Conservation (phyloP, 805 yeast species). For the Sungouiella thailandica region DNA sequence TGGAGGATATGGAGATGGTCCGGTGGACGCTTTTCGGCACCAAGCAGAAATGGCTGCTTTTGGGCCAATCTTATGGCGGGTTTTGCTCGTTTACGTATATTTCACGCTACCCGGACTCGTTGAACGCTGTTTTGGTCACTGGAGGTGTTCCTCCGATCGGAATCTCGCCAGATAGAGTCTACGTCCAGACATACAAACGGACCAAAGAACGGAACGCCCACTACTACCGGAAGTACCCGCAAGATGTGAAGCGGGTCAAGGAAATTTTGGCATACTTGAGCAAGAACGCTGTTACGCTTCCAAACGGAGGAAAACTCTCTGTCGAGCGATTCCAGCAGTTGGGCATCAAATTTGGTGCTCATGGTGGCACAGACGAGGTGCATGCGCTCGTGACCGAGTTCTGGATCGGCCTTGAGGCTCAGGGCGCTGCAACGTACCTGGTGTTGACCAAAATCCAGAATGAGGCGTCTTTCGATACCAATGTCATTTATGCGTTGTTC, state of each 20-base stretch:
- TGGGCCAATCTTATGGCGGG: constrained; percentile 57
- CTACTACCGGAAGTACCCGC: constrained; percentile 46
- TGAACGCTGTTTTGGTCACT: constrained; percentile 43
- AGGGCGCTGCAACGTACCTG: constrained; percentile 34
- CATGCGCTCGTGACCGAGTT: constrained; percentile 42
- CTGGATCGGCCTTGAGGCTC: constrained; percentile 30
- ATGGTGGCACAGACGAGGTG: constrained; percentile 45
- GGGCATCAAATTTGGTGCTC: constrained; percentile 48
- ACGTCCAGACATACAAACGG: constrained; percentile 41
- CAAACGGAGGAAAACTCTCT: constrained; percentile 47
- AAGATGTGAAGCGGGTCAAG: constrained; percentile 37
- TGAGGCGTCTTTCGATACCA: constrained; percentile 45
- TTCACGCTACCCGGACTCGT: constrained; percentile 38
- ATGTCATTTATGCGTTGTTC: constrained; percentile 48
- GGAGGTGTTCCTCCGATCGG: constrained; percentile 58
- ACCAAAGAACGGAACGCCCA: constrained; percentile 45
- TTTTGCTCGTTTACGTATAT: constrained; percentile 47
- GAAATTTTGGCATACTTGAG: constrained; percentile 31
- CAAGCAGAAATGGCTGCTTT: constrained; percentile 41
- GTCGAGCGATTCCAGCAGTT: constrained; percentile 50
- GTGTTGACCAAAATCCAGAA: constrained; percentile 31
- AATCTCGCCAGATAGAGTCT: constrained; percentile 42
- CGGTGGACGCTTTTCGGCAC: constrained; percentile 32
- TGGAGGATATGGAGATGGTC: constrained; percentile 46
- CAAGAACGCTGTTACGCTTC: constrained; percentile 30